Conservation (phyloP, 352 stramenopile genomes). For the Plasmopara muralis region DNA sequence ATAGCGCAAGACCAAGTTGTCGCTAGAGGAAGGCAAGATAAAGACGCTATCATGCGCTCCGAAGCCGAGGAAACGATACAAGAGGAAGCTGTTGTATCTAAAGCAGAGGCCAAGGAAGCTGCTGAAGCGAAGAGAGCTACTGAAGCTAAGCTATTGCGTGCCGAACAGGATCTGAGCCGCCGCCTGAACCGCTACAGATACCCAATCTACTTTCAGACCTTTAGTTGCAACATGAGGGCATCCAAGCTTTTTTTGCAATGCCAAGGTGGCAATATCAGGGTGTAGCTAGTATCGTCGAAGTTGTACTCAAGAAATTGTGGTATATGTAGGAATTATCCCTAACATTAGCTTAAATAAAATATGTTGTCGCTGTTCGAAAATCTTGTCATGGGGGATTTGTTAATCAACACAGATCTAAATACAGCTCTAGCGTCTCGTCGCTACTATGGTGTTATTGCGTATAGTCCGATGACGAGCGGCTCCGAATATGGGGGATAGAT, state of each 20-base stretch:
- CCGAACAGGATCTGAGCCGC: slow-evolving; percentile 24
- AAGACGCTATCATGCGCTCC: slow-evolving; percentile 3
- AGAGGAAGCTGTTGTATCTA: neutral
- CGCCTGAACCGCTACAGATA: slow-evolving; percentile 24
- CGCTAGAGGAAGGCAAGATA: neutral
- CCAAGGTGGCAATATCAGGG: slow-evolving; percentile 12
- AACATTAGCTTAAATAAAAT: no score
- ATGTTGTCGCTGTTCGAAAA: no score
- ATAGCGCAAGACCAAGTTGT: slow-evolving; percentile 9
- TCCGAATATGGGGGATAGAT: no score
- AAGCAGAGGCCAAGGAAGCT: slow-evolving; percentile 15
- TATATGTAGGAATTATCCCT: no score
- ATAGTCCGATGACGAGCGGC: no score
- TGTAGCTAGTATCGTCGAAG: slow-evolving; percentile 9
- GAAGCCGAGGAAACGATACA: neutral
- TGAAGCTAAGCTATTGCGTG: slow-evolving; percentile 14
- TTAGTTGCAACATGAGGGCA: slow-evolving; percentile 24
- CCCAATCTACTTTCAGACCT: slow-evolving; percentile 31
- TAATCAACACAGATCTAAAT: no score
- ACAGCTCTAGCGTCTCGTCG: no score
- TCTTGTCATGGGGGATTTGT: no score
- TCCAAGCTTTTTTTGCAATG: slow-evolving; percentile 18
- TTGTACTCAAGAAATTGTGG: neutral
- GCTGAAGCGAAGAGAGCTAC: slow-evolving; percentile 13
- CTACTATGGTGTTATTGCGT: no score